These are phyloP conservation scores for Staphylotrichum longicolle DNA, from an alignment of 495 filamentous ascomycete genomes.

Conservation along the genomic window DNA sequence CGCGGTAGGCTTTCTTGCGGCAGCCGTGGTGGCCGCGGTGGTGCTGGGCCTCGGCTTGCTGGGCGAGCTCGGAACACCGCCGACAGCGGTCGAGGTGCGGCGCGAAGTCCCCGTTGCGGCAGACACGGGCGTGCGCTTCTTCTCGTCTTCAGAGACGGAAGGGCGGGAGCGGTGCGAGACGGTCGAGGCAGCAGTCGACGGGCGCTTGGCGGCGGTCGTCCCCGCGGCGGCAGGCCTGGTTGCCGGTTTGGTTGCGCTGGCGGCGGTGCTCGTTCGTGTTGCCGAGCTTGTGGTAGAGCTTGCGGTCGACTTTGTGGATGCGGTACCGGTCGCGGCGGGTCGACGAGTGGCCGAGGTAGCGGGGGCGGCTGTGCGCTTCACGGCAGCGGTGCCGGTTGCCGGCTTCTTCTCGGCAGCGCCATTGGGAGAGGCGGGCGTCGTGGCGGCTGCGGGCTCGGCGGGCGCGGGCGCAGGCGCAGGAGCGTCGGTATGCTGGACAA, in stretches of 20 bases:
- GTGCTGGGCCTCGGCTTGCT: conserved; percentile 38
- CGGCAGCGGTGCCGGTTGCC: conserved; percentile 23
- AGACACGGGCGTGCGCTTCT: conserved; percentile 34
- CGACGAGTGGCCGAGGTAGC: conserved; percentile 25
- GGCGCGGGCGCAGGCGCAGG: conserved; percentile 19
- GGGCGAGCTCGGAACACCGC: conserved; percentile 39
- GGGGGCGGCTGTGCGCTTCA: conserved; percentile 32
- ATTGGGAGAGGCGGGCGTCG: conserved; percentile 31
- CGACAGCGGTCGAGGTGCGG: conserved; percentile 39
- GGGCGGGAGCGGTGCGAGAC: conserved; percentile 42
- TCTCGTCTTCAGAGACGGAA: conserved; percentile 50
- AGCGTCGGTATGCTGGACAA: conserved; percentile 42
- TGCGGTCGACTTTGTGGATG: conserved; percentile 41
- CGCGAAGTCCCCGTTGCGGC: conserved; percentile 40
- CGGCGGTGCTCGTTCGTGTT: conserved; percentile 35
- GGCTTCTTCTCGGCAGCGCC: conserved; percentile 34
- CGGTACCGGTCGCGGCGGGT: conserved; percentile 20
- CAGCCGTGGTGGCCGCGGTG: conserved; percentile 36
- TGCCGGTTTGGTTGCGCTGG: conserved; percentile 39
- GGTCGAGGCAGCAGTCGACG: conserved; percentile 35
- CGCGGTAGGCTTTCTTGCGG: conserved; percentile 42
- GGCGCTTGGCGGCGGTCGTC: conserved; percentile 36
- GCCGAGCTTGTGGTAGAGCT: conserved; percentile 41
- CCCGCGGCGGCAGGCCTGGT: conserved; percentile 37
- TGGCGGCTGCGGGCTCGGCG: background rate